phyloP scores from a whole-genome alignment of 805 yeast species.

The Scheffersomyces amazonensis region DNA sequence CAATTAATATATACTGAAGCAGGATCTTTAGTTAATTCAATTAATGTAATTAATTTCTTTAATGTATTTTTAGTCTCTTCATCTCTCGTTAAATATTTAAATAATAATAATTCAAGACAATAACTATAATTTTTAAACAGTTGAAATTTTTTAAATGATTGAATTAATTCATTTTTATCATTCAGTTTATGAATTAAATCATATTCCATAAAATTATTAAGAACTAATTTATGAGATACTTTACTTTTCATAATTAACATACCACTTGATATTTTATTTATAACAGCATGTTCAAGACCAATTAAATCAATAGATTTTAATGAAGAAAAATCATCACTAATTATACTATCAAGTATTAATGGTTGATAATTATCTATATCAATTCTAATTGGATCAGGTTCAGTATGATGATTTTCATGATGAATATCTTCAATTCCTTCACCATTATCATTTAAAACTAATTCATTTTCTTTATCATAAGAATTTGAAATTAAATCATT shows the following conservation, averaged over 20 bases:
- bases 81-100: conserved; percentile 33
- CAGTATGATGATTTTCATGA: not conserved
- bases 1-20: conserved; percentile 48
- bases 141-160: conserved; percentile 29
- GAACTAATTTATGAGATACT: conserved; percentile 39
- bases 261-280: conserved; percentile 18
- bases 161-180: conserved; percentile 21
- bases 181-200: conserved; percentile 33
- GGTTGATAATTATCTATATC: conserved; percentile 26
- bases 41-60: conserved; percentile 16
- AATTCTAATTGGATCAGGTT: conserved; percentile 24
- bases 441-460: conserved; percentile 12
- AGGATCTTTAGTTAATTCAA: conserved; percentile 14
- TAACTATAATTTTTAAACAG: conserved; percentile 43
- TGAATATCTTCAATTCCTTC: conserved; percentile 9
- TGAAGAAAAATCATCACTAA: conserved; percentile 3
- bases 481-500: conserved; percentile 15
- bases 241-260: conserved; percentile 28
- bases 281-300: conserved; percentile 37
- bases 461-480: conserved; percentile 11
- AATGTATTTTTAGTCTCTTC: conserved; percentile 7
- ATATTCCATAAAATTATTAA: conserved; percentile 46
- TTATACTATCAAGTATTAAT: conserved; percentile 12
- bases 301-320: conserved; percentile 35
- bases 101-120: conserved; percentile 48